Evolutionary conservation across 2,329 filamentous ascomycete genomes (phyloP).

Genomic region (Trichoderma sp.): DNA sequence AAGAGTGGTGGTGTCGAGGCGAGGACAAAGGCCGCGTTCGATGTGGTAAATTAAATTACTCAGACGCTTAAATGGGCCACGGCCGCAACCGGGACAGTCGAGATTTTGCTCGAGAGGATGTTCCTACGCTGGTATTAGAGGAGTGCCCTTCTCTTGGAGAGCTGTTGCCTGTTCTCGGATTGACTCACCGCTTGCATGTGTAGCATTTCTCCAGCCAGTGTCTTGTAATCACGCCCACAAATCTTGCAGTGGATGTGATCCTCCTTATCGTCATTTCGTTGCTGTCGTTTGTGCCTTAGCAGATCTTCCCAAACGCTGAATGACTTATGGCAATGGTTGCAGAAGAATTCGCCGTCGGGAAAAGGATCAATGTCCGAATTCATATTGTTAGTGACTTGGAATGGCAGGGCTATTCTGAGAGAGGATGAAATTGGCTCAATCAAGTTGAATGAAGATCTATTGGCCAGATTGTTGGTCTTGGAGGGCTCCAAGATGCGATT

Average conservation of each 20-base stretch:
- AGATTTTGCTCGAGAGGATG: conserved; percentile 47
- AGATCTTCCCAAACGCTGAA: conserved; percentile 35
- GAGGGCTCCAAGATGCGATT: neutral
- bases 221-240: conserved; percentile 43
- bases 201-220: conserved; percentile 33
- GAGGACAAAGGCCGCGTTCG: conserved; percentile 44
- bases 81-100: conserved; percentile 49
- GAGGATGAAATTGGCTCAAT: neutral
- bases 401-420: neutral
- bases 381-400: neutral
- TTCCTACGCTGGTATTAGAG: conserved; percentile 32
- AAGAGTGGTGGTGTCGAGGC: conserved; percentile 39
- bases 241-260: conserved; percentile 43
- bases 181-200: conserved; percentile 43
- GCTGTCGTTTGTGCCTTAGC: conserved; percentile 36
- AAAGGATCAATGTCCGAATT: neutral
- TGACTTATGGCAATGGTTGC: conserved; percentile 35
- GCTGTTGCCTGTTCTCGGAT: neutral
- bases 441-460: neutral
- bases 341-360: conserved; percentile 30
- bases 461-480: neutral
- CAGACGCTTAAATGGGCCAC: conserved; percentile 41
- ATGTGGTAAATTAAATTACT: conserved; percentile 48
- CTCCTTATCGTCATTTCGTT: conserved; percentile 28
- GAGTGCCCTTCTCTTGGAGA: neutral